phyloP scores from a whole-genome alignment of 176 grass and related monocot genomes.

The Avena atlantica region DNA sequence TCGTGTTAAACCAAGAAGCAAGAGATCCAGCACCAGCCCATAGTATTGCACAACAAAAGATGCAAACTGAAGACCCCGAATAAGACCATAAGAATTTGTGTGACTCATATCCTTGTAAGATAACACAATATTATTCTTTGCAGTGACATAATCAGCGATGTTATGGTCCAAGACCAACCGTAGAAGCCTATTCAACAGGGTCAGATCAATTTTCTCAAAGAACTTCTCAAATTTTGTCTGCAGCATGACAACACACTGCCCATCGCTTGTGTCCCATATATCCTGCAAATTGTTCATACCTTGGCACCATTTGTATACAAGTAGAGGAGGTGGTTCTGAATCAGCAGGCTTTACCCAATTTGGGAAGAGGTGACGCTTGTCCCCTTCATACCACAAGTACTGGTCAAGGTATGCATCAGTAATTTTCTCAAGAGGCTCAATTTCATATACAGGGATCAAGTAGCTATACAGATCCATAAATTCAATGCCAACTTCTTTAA shows the following conservation, averaged over 20 bases:
- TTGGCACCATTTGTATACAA: slow-evolving; percentile 99
- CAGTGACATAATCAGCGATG: slow-evolving; percentile 91
- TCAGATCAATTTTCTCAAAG: slow-evolving; percentile 41
- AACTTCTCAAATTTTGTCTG: slow-evolving; percentile 99
- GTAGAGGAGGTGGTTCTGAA: slow-evolving; percentile 94
- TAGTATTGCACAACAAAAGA: slow-evolving; percentile 99
- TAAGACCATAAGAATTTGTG: slow-evolving; percentile 96
- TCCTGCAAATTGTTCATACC: slow-evolving; percentile 96
- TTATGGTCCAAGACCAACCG: slow-evolving; percentile 95
- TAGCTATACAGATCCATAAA: slow-evolving; percentile 99
- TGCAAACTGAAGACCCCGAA: slow-evolving; percentile 97
- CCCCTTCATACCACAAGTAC: slow-evolving; percentile 96
- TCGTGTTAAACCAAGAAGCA: slow-evolving; percentile 90
- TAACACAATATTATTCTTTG: slow-evolving; percentile 81
- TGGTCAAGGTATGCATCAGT: slow-evolving; percentile 99
- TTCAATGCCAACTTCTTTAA: slow-evolving; percentile 98
- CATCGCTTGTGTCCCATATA: slow-evolving; percentile 95
- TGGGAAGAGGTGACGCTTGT: slow-evolving; percentile 92
- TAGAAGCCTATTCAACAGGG: slow-evolving; percentile 69
- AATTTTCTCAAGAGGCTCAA: slow-evolving; percentile 98
- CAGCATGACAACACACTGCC: slow-evolving; percentile 98
- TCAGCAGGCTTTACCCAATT: slow-evolving; percentile 98
- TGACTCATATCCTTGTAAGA: slow-evolving; percentile 86
- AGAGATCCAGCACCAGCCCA: slow-evolving; percentile 86
- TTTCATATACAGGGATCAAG: slow-evolving; percentile 98